Evolutionary conservation across 2,329 filamentous ascomycete genomes (phyloP).

Genomic region (Diaporthe vaccinii): DNA sequence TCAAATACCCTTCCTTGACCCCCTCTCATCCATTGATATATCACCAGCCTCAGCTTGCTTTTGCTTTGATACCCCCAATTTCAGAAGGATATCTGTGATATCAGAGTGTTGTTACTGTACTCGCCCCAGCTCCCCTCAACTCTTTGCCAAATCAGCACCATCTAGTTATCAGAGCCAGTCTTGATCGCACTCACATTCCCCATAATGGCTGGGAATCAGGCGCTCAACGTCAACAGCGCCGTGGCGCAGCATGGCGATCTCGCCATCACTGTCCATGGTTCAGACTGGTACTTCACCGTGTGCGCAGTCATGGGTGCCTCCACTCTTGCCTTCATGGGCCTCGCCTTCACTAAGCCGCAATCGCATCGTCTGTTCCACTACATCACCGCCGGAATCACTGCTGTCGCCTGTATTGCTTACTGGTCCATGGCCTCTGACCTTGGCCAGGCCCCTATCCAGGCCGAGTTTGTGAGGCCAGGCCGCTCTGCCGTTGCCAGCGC

Average conservation of each 20-base stretch:
- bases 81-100: constrained; percentile 24
- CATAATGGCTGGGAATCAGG: constrained; percentile 57
- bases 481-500: constrained; percentile 60
- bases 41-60: neutral
- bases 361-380: constrained; percentile 74
- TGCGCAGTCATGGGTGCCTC: constrained; percentile 69
- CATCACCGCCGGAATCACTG: constrained; percentile 70
- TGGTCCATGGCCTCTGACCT: constrained; percentile 77
- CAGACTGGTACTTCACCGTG: constrained; percentile 74
- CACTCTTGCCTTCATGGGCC: constrained; percentile 66
- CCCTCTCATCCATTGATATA: neutral
- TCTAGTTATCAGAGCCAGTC: neutral
- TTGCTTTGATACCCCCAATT: constrained; percentile 31
- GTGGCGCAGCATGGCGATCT: constrained; percentile 67
- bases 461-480: constrained; percentile 65
- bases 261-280: constrained; percentile 70
- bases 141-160: neutral
- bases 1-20: constrained; percentile 36
- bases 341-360: constrained; percentile 66
- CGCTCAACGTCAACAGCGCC: constrained; percentile 59
- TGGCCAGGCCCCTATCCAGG: constrained; percentile 73
- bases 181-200: neutral
- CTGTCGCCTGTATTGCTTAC: constrained; percentile 73
- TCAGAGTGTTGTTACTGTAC: neutral
- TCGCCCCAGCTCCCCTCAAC: too few relatives aligned